Evolutionary conservation across 805 yeast species (phyloP).

Genomic region (Brettanomyces sp.): DNA sequence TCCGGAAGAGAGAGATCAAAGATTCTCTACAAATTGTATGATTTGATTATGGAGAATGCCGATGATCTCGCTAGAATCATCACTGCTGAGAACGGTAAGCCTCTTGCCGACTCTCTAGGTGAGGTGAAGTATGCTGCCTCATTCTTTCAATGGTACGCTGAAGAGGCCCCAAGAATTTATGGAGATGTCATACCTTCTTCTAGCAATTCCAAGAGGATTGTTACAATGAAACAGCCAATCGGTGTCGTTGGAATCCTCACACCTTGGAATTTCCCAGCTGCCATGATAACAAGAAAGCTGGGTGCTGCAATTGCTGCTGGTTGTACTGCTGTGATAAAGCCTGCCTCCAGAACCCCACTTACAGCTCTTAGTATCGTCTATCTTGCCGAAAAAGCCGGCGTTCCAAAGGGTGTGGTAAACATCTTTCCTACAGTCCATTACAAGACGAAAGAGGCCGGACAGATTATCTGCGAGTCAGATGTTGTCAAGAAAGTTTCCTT

Average conservation of each 20-base stretch:
- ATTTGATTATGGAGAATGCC: conserved; percentile 44
- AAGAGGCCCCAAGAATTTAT: conserved; percentile 62
- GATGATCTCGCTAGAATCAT: conserved; percentile 58
- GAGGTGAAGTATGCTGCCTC: conserved; percentile 62
- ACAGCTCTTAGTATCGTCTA: conserved; percentile 60
- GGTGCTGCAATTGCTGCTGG: conserved; percentile 79
- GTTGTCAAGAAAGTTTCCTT: conserved; percentile 59
- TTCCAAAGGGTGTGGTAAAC: conserved; percentile 63
- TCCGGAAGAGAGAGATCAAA: conserved; percentile 49
- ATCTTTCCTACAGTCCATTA: conserved; percentile 41
- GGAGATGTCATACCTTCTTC: conserved; percentile 62
- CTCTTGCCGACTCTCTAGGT: conserved; percentile 61
- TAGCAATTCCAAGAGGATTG: conserved; percentile 37
- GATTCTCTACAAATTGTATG: conserved; percentile 42
- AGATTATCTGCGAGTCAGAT: conserved; percentile 45
- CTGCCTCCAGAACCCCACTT: conserved; percentile 69
- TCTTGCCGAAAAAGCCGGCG: conserved; percentile 56
- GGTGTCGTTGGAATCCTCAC: conserved; percentile 75
- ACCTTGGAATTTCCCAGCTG: conserved; percentile 81
- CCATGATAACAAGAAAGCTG: conserved; percentile 66
- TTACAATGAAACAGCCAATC: conserved; percentile 62
- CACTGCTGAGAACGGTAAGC: conserved; percentile 69
- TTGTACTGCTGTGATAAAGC: conserved; percentile 68
- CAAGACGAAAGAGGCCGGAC: conserved; percentile 40
- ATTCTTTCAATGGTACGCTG: conserved; percentile 86